phyloP scores from a whole-genome alignment of 2,329 filamentous ascomycete species.

The Stachybotrys echinatus region DNA sequence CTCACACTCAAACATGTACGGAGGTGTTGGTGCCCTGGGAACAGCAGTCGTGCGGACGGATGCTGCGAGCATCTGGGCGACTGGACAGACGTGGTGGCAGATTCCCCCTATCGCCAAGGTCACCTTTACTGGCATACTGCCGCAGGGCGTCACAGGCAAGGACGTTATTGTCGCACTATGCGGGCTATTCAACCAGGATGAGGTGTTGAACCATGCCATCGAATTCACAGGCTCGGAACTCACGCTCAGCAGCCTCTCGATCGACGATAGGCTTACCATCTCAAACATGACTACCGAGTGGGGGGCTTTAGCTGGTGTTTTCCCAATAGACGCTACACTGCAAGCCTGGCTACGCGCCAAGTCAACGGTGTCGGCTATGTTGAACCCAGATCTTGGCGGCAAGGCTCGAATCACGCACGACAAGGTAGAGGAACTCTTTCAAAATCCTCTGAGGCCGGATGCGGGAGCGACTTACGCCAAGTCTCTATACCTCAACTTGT shows the following conservation, averaged over 20 bases:
- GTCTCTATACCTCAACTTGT: constrained; percentile 73
- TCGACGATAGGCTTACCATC: constrained; percentile 38
- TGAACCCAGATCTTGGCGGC: constrained; percentile 28
- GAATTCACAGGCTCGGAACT: constrained; percentile 80
- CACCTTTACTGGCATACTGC: constrained; percentile 61
- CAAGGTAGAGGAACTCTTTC: constrained; percentile 65
- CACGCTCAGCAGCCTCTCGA: constrained; percentile 36
- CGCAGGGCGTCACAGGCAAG: constrained; percentile 79
- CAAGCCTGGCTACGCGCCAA: constrained; percentile 71
- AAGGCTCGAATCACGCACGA: constrained; percentile 65
- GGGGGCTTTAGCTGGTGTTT: constrained; percentile 60
- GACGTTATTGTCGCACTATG: constrained; percentile 90
- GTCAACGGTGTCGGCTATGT: constrained; percentile 66
- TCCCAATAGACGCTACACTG: constrained; percentile 73
- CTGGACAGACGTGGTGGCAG: constrained; percentile 81
- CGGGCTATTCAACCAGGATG: constrained; percentile 77
- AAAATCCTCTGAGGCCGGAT: constrained; percentile 64
- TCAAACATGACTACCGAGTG: constrained; percentile 80
- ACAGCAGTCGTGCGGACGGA: constrained; percentile 84
- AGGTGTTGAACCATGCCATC: constrained; percentile 86
- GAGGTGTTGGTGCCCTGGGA: constrained; percentile 41
- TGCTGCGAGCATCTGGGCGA: constrained; percentile 81
- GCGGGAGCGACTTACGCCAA: constrained; percentile 78
- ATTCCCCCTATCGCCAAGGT: constrained; percentile 79
- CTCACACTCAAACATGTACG: constrained; percentile 78